Percentiles rank a stretch among this genome's conserved stretches.
phyloP scores from a whole-genome alignment of 2,329 filamentous ascomycete species.

The Cordyceps farinosa region DNA sequence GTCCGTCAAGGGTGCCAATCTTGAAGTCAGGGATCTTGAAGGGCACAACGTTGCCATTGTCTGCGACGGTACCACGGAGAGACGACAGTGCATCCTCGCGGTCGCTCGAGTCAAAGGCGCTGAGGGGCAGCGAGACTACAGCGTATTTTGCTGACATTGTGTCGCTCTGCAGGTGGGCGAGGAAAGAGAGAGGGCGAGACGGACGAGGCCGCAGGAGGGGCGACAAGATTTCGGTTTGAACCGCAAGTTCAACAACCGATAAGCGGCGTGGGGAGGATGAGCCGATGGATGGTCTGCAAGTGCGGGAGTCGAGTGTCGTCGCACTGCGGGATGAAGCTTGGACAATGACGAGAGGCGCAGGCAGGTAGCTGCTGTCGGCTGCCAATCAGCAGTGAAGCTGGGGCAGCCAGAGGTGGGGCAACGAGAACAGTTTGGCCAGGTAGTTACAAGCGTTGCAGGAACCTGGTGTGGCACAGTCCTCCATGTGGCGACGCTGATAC shows the following conservation, averaged over 20 bases:
- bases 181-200: not conserved
- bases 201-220: not conserved
- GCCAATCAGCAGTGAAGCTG: not conserved
- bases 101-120: conserved; percentile 77
- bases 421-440: not conserved
- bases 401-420: conserved; percentile 4
- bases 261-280: not conserved
- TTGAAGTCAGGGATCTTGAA: conserved; percentile 94
- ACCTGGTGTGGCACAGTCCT: conserved; percentile 20
- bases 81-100: conserved; percentile 76
- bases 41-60: conserved; percentile 70
- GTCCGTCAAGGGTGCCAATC: conserved; percentile 90
- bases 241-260: not conserved
- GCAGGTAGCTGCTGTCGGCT: not conserved
- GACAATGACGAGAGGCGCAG: conserved; percentile 12
- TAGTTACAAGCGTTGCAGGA: not conserved
- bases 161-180: conserved; percentile 13
- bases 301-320: not conserved
- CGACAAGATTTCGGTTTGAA: not conserved
- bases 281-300: not conserved
- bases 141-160: conserved; percentile 66
- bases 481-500: not conserved
- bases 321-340: not conserved
- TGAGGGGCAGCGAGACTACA: conserved; percentile 84
- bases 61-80: conserved; percentile 67